phyloP scores from a whole-genome alignment of 2,329 filamentous ascomycete genomes.

The Monilinia polystroma region DNA sequence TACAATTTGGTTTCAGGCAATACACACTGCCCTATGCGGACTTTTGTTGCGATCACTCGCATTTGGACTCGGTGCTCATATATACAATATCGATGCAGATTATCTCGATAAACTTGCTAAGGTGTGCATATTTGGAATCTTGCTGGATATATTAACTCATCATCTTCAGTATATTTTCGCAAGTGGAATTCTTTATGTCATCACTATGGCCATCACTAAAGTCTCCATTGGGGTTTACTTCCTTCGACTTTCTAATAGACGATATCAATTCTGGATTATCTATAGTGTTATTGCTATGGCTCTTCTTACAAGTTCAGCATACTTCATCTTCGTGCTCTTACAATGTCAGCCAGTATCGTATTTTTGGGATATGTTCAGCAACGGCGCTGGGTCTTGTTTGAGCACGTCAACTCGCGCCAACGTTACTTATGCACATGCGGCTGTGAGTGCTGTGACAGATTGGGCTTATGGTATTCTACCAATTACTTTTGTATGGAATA shows the following conservation, averaged over 20 bases:
- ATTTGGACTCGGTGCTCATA: slow-evolving; percentile 38
- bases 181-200: slow-evolving; percentile 39
- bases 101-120: slow-evolving; percentile 33
- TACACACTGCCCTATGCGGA: slow-evolving; percentile 34
- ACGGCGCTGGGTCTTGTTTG: slow-evolving; percentile 39
- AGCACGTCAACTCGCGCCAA: slow-evolving; percentile 30
- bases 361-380: slow-evolving; percentile 42
- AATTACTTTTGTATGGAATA: slow-evolving; percentile 36
- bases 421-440: slow-evolving; percentile 37
- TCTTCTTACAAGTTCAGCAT: slow-evolving; percentile 34
- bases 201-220: slow-evolving; percentile 36
- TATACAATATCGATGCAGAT: slow-evolving; percentile 30
- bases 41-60: slow-evolving; percentile 30
- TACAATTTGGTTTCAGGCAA: slow-evolving; percentile 26
- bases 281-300: slow-evolving; percentile 32
- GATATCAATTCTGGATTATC: slow-evolving; percentile 34
- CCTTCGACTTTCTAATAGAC: slow-evolving; percentile 34
- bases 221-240: slow-evolving; percentile 37
- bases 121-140: slow-evolving; percentile 22
- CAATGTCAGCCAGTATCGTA: slow-evolving; percentile 38
- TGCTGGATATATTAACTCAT: not conserved
- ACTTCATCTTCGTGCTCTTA: slow-evolving; percentile 38
- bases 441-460: slow-evolving; percentile 36
- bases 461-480: slow-evolving; percentile 39
- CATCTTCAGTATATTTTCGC: slow-evolving; percentile 31